Base-by-base conservation (phyloP, 441 rosid genomes). In the Populus hybrid region DNA sequence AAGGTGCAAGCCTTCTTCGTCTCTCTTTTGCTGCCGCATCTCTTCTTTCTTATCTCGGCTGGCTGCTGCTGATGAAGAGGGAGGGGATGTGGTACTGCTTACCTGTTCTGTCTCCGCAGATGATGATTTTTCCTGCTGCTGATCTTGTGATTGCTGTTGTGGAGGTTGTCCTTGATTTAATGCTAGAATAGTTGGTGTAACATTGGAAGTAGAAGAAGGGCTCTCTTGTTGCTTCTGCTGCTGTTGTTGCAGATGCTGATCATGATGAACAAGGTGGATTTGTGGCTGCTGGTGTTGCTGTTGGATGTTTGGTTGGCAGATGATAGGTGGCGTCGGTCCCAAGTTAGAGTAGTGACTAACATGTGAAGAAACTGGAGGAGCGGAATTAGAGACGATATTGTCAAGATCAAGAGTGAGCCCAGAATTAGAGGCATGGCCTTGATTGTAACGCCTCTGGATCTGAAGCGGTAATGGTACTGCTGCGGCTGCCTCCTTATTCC, bases 1-100 rank as follows among this genome's bases (percentile, higher is more conserved):
- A 28, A 96, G 91, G 81, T 94, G 98, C 57, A 96, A 81, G 11
- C 98, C 99, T 80, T 94, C 94, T 79, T 96, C 98, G 80, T 96
- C 97, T 79, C 91, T 87, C 79, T 92, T 89, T 81, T 87, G 93
- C 80, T 95, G 92, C 80, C 85, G 78, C 72, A 86, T 75, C 86
- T 94, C 98, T 81, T 94, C 98, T 72, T 89, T 95, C 72, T 85
- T 84, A 79, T 90, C 94, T 75, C 90, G 86, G 38, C 73, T 78
- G 7, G 63, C 50, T 8, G 50, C 28, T 20, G 76, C 64, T 20
- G 69, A 38, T 32, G 46, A 32, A 8, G 78, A 67, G 8, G 76
- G 59, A 5, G 79, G 70, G 8, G 35, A 23, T 4, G 77, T 14
- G 4, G 61, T 28, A 64, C 12, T 38, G 0, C 21, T 76, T 35